These are phyloP conservation scores for Hyphopichia wangnamkhiaoensis DNA, from an alignment of 1,139 yeast genomes.

Conservation along the genomic window DNA sequence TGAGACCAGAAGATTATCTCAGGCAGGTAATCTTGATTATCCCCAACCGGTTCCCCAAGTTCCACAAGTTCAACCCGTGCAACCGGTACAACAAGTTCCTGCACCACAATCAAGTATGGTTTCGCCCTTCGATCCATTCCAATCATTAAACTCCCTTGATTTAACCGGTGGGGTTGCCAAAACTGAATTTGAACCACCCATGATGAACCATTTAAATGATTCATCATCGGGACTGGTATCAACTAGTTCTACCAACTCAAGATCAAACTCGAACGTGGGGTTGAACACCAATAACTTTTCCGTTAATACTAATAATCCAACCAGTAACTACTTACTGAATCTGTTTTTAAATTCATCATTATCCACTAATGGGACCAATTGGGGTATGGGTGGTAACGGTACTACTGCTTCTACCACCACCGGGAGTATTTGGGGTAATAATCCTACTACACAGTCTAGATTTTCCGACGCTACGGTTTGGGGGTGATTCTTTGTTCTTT, in stretches of 20 bases:
- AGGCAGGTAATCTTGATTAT: too few species aligned
- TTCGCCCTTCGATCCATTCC: neutral
- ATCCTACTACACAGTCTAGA: neutral
- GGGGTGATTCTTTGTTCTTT: neutral
- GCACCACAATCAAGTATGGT: neutral
- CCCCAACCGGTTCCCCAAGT: too few species aligned
- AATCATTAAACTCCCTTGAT: neutral
- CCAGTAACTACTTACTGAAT: neutral
- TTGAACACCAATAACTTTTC: too few species aligned
- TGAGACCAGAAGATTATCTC: too few species aligned
- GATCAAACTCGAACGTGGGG: neutral
- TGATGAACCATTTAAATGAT: neutral
- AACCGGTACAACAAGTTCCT: neutral
- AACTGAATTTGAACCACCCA: too few species aligned
- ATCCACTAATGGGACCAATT: too few species aligned
- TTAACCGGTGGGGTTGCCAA: neutral
- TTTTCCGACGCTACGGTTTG: constrained; percentile 3
- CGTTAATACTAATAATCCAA: too few species aligned
- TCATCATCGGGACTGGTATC: neutral
- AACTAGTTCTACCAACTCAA: neutral
- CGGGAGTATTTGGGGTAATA: constrained; percentile 2
- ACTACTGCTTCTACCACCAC: neutral
- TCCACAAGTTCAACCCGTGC: neutral
- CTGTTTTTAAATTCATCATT: neutral
- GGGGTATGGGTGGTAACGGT: neutral